Evolutionary conservation across 108 stramenopile species (phyloP).

Genomic region (Cyclotella distinguenda): DNA sequence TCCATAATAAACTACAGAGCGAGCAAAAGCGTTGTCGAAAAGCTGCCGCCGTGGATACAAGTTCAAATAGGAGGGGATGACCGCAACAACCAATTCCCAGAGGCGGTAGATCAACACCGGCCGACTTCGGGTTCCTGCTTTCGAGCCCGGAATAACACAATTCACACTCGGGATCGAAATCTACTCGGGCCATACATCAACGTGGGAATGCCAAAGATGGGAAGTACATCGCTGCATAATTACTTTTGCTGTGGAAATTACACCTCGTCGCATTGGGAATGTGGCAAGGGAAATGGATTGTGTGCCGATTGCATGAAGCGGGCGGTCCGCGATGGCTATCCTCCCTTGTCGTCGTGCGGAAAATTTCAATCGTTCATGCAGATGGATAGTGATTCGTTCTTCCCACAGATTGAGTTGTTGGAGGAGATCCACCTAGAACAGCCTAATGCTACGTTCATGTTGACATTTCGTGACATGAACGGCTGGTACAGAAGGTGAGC

Average conservation of each 20-base stretch:
- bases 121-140: slow-evolving; percentile 5
- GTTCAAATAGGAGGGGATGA: too few relatives aligned
- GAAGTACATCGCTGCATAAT: slow-evolving; percentile 13
- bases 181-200: slow-evolving; percentile 18
- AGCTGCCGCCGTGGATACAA: too few relatives aligned
- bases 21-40: too few relatives aligned
- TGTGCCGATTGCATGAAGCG: slow-evolving; percentile 26
- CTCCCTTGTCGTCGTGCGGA: slow-evolving; percentile 27
- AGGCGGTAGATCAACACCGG: neutral
- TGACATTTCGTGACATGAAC: slow-evolving; percentile 27
- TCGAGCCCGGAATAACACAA: slow-evolving; percentile 10
- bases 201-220: slow-evolving; percentile 35
- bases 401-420: slow-evolving; percentile 37
- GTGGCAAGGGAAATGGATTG: slow-evolving; percentile 16
- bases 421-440: slow-evolving; percentile 21
- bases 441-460: slow-evolving; percentile 35
- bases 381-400: slow-evolving; percentile 28
- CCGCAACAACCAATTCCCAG: neutral
- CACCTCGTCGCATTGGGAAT: slow-evolving; percentile 27
- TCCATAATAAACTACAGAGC: too few relatives aligned
- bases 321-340: slow-evolving; percentile 7
- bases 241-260: slow-evolving; percentile 31
- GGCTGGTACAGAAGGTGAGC: slow-evolving; percentile 23
- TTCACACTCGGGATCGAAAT: slow-evolving; percentile 2
- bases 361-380: slow-evolving; percentile 23